Evolutionary conservation across 805 yeast species (phyloP).

Genomic region (Candida fluviatilis): DNA sequence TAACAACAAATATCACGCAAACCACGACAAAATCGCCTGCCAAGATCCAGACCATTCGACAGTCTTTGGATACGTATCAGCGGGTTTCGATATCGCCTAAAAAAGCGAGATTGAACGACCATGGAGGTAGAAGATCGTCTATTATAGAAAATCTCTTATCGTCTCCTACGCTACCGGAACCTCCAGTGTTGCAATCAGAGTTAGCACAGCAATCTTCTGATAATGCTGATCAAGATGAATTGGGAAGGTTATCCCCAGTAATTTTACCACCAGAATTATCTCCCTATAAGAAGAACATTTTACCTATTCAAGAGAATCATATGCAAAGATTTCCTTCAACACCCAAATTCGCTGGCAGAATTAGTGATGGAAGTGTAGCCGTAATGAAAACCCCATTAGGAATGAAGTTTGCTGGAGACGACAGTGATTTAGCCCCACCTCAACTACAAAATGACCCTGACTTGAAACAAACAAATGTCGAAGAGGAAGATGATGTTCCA

Average conservation of each 20-base stretch:
- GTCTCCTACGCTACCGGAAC: constrained; percentile 42
- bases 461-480: constrained; percentile 6
- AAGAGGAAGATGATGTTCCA: constrained; percentile 15
- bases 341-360: constrained; percentile 35
- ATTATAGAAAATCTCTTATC: constrained; percentile 33
- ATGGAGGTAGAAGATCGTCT: constrained; percentile 25
- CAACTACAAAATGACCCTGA: constrained; percentile 6
- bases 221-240: constrained; percentile 3
- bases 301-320: constrained; percentile 9
- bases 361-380: constrained; percentile 12
- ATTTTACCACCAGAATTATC: constrained; percentile 16
- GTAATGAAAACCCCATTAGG: constrained; percentile 24
- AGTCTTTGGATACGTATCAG: constrained; percentile 28
- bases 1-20: constrained; percentile 7
- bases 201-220: constrained; percentile 12
- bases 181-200: constrained; percentile 38
- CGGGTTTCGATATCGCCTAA: constrained; percentile 28
- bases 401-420: constrained; percentile 21
- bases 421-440: constrained; percentile 28
- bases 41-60: constrained; percentile 24
- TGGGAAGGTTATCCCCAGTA: constrained; percentile 19
- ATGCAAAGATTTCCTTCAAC: constrained; percentile 44
- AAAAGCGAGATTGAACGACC: constrained; percentile 16
- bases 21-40: constrained; percentile 11
- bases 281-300: constrained; percentile 9